Base-by-base conservation (phyloP, 2,329 filamentous ascomycete genomes). In the Ophiostoma sp. region DNA sequence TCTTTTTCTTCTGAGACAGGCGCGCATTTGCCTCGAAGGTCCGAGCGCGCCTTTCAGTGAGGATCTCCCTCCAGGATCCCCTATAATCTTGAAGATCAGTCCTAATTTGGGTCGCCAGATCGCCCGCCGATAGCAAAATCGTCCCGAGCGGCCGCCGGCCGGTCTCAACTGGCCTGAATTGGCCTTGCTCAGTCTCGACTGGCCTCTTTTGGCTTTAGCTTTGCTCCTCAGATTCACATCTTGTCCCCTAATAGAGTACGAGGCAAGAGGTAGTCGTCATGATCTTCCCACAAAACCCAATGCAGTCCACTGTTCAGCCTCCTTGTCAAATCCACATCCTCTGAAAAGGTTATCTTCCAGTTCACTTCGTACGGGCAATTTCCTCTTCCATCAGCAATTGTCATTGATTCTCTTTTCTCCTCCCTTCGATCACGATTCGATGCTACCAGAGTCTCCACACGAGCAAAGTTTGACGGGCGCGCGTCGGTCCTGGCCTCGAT, bases 341-440 rank as follows among this genome's bases (percentile, higher is more conserved):
- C n/a, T n/a, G n/a, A 12, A 42, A 19, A 48, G 42, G 42, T 17
- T 48, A 48, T 19, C 42, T 48, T 48, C 42, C 42, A 48, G 42
- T 19, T 15, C 42, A 48, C 42, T 19, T 59, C 6, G 15, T 25
- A 42, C 61, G 61, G 61, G n/a, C 61, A 66, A 66, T 66, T 66
- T 66, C 61, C 61, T 66, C 36, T 45, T 66, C 7, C 61, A 66
- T 36, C n/a, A 45, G 22, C 61, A 42, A 45, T 45, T 28, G 36
- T 36, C 36, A 25, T 36, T 25, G 3, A 55, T 55, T 7, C 50
- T 28, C 7, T 12, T 5, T 55, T 25, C 25, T 17, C 50, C 22
- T 22, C 15, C 3, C 17, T 48, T 48, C 19, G 12, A 55, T 55
- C 22, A 15, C 50, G 50, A 55, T 55, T 25, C 22, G 19, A 19